phyloP scores from a whole-genome alignment of 1,139 yeast genomes.

The Cylindricascospora bacillispora region DNA sequence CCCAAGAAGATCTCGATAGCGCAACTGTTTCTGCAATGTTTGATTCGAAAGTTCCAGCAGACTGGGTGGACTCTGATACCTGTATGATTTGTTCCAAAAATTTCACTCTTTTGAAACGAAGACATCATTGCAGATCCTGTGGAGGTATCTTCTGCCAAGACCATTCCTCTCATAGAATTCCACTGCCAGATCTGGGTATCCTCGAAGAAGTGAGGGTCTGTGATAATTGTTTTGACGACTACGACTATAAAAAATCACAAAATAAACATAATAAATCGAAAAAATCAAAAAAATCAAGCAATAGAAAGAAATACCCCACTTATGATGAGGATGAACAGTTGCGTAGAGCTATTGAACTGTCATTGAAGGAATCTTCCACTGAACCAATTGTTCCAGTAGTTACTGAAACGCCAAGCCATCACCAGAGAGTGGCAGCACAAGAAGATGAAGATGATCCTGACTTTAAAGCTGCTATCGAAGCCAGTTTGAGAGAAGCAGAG shows the following conservation, averaged over 20 bases:
- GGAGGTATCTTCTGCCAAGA: slow-evolving; percentile 89
- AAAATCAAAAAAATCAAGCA: slow-evolving; percentile 17
- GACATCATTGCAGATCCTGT: slow-evolving; percentile 94
- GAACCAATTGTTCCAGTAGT: slow-evolving; percentile 19
- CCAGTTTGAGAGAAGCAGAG: slow-evolving; percentile 67
- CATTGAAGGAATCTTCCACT: slow-evolving; percentile 43
- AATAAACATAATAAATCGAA: slow-evolving; percentile 18
- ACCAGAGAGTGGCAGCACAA: slow-evolving; percentile 3
- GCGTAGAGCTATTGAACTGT: slow-evolving; percentile 63
- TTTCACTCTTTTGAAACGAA: slow-evolving; percentile 73
- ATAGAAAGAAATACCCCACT: slow-evolving; percentile 3
- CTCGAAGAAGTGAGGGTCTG: slow-evolving; percentile 86
- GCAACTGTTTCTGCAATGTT: slow-evolving; percentile 31
- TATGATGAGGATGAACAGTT: slow-evolving; percentile 65
- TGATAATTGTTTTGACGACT: slow-evolving; percentile 67
- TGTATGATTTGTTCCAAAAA: slow-evolving; percentile 87
- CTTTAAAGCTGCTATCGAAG: slow-evolving; percentile 91
- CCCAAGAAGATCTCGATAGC: no score
- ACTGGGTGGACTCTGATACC: slow-evolving; percentile 91
- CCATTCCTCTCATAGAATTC: slow-evolving; percentile 59
- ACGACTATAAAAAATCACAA: slow-evolving; percentile 26
- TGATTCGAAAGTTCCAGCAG: slow-evolving; percentile 91
- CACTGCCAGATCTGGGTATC: slow-evolving; percentile 78
- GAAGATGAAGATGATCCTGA: slow-evolving; percentile 76
- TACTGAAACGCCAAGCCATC: slow-evolving; percentile 5